phyloP scores from a whole-genome alignment of 2,329 filamentous ascomycete genomes.

The Nigrospora osmanthi region DNA sequence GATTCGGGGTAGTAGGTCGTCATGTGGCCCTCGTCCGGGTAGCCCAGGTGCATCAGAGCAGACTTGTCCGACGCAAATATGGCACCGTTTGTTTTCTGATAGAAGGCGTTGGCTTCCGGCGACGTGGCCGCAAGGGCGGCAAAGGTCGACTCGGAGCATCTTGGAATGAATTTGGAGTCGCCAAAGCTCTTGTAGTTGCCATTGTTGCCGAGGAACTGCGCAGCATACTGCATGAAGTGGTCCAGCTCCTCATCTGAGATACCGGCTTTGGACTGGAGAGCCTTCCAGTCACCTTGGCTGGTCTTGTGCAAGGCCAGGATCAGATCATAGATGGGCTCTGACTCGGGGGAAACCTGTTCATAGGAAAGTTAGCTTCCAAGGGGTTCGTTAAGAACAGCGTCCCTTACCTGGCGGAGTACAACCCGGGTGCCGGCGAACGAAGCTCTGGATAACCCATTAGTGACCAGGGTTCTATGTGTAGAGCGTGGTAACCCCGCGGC shows the following conservation, averaged over 20 bases:
- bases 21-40: constrained; percentile 66
- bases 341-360: constrained; percentile 75
- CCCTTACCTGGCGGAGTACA: no score
- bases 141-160: constrained; percentile 56
- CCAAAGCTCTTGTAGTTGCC: constrained; percentile 87
- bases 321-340: constrained; percentile 73
- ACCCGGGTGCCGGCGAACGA: constrained; percentile 64
- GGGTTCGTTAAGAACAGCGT: no score
- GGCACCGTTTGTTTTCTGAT: constrained; percentile 60
- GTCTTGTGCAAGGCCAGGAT: constrained; percentile 65
- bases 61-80: constrained; percentile 63
- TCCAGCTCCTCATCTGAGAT: constrained; percentile 57
- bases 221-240: constrained; percentile 68
- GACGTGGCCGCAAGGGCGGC: constrained; percentile 55
- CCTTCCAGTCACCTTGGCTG: constrained; percentile 62
- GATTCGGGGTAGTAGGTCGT: constrained; percentile 79
- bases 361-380: constrained; percentile 47
- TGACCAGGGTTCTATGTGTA: background rate
- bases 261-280: constrained; percentile 54
- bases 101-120: constrained; percentile 54
- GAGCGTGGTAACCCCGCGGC: background rate
- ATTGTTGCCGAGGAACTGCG: constrained; percentile 70
- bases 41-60: constrained; percentile 67
- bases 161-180: constrained; percentile 75
- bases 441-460: constrained; percentile 41